phyloP scores from a whole-genome alignment of 192 early-diverging fungal genomes.

The Coemansia sp. region DNA sequence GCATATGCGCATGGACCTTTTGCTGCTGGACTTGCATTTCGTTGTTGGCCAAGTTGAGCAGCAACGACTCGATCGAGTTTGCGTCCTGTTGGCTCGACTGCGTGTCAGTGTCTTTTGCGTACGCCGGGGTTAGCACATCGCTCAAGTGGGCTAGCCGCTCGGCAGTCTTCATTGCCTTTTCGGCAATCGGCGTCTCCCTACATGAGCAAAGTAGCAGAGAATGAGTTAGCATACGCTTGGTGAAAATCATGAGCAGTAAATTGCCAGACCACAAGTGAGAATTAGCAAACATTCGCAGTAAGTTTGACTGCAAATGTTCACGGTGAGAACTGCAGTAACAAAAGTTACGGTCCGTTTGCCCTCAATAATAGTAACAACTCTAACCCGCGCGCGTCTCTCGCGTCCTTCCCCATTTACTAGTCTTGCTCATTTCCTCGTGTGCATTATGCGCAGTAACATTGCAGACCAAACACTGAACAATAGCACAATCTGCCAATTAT shows the following conservation, averaged over 20 bases:
- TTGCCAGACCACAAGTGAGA: neutral
- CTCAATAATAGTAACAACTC: slow-evolving; percentile 1
- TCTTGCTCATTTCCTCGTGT: neutral
- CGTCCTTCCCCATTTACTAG: neutral
- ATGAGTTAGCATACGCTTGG: neutral
- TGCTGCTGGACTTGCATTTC: slow-evolving; percentile 56
- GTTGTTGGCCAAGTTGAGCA: slow-evolving; percentile 53
- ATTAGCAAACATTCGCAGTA: slow-evolving; percentile 6
- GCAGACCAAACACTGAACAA: neutral
- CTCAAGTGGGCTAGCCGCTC: slow-evolving; percentile 51
- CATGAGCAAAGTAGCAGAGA: neutral
- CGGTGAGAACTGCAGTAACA: slow-evolving; percentile 4
- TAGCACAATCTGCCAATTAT: neutral
- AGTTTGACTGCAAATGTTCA: neutral
- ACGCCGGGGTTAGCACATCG: slow-evolving; percentile 48
- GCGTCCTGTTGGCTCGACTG: slow-evolving; percentile 12
- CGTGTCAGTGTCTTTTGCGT: slow-evolving; percentile 19
- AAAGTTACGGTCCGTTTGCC: neutral
- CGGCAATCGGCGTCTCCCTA: slow-evolving; percentile 40
- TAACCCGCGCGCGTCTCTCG: slow-evolving; percentile 1
- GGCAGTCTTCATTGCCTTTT: slow-evolving; percentile 50
- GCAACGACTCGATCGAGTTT: slow-evolving; percentile 49
- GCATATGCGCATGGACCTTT: slow-evolving; percentile 51
- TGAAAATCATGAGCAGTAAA: neutral
- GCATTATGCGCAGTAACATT: neutral